phyloP scores from a whole-genome alignment of 2,329 filamentous ascomycete genomes.

The Fusarium lateritium region DNA sequence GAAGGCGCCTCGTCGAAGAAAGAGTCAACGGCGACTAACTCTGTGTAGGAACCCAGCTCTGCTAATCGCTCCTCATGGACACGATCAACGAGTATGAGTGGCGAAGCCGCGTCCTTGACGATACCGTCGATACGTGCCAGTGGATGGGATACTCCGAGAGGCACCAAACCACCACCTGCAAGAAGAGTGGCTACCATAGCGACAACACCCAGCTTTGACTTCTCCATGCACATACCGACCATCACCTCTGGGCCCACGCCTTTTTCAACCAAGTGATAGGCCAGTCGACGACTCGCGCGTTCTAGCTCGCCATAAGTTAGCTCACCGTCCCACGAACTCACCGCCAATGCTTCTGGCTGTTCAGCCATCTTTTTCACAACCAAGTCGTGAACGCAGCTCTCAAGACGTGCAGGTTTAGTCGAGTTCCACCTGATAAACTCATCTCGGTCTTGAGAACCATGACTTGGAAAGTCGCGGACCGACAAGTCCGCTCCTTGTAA shows the following conservation, averaged over 20 bases:
- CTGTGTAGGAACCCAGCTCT: not conserved
- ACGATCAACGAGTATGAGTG: slow-evolving; percentile 9
- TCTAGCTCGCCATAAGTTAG: slow-evolving; percentile 6
- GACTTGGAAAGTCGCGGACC: slow-evolving; percentile 4
- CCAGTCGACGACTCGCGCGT: slow-evolving; percentile 11
- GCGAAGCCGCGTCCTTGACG: not conserved
- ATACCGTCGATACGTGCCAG: slow-evolving; percentile 4
- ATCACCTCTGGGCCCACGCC: slow-evolving; percentile 7
- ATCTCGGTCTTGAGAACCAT: slow-evolving; percentile 6
- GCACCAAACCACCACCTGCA: slow-evolving; percentile 5
- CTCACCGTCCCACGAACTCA: slow-evolving; percentile 10
- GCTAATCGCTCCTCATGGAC: not conserved
- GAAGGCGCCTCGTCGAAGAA: slow-evolving; percentile 2
- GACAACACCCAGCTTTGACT: slow-evolving; percentile 8
- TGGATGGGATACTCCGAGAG: slow-evolving; percentile 5
- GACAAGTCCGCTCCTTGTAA: slow-evolving; percentile 5
- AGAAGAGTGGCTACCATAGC: slow-evolving; percentile 12
- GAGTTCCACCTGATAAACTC: slow-evolving; percentile 8
- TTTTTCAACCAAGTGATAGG: slow-evolving; percentile 7
- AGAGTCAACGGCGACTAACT: slow-evolving; percentile 3
- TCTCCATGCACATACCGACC: slow-evolving; percentile 14
- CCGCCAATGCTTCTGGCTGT: slow-evolving; percentile 12
- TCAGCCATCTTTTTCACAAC: slow-evolving; percentile 11
- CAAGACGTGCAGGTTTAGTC: slow-evolving; percentile 7
- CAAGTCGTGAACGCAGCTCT: slow-evolving; percentile 4